A percentile compares a stretch with the other conserved stretches of the same genome.
phyloP scores from a whole-genome alignment of 192 early-diverging fungal genomes.

The Coemansia sp. region DNA sequence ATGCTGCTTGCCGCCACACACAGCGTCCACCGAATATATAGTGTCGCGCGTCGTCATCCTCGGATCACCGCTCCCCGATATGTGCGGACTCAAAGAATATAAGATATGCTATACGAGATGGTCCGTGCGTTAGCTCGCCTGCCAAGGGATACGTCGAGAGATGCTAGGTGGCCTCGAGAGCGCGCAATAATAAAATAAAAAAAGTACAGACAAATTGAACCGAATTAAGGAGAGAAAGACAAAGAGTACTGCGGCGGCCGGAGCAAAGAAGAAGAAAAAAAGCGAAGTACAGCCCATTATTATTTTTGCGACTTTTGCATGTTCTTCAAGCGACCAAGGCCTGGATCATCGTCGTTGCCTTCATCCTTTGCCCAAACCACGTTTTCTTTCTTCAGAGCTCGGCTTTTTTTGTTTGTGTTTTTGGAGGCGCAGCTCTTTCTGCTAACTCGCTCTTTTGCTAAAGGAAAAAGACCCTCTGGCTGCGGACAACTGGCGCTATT shows the following conservation, averaged over 20 bases:
- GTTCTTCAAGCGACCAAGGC: not conserved
- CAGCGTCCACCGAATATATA: conserved; percentile 41
- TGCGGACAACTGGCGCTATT: not conserved
- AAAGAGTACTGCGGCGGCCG: not conserved
- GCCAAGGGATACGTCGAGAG: no score
- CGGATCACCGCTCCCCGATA: not conserved
- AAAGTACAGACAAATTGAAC: not conserved
- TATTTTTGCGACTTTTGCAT: not conserved
- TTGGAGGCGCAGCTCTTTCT: not conserved
- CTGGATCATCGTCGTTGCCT: not conserved
- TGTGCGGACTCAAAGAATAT: not conserved
- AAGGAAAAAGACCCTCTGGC: not conserved
- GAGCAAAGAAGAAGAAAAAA: not conserved
- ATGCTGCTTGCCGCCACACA: conserved; percentile 1
- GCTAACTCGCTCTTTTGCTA: not conserved
- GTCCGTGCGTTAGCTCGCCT: no score
- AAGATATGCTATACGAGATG: not conserved
- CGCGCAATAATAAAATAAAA: not conserved
- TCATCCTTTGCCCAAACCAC: not conserved
- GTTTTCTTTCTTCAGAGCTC: not conserved
- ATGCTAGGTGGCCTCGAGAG: no score
- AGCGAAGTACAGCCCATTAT: not conserved
- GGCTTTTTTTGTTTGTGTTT: not conserved
- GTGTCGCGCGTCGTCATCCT: conserved; percentile 50
- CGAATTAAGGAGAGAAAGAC: not conserved